These are phyloP conservation scores for Ophiorrhiza pumila DNA, from an alignment of 257 asterid genomes.

Conservation along the genomic window DNA sequence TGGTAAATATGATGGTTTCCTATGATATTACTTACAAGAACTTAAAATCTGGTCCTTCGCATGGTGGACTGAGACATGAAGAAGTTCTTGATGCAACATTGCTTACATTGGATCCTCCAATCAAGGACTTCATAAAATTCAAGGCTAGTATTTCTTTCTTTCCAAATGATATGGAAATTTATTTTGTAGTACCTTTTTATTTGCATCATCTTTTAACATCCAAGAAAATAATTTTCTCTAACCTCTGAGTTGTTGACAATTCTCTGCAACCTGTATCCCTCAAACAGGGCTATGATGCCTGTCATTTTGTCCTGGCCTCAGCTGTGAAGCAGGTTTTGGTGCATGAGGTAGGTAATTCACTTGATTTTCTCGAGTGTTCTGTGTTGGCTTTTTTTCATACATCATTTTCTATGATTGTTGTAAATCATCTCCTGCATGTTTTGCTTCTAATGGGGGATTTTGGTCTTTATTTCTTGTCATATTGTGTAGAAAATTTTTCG, in stretches of 20 bases:
- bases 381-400: not conserved
- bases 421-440: not conserved
- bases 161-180: conserved; percentile 4
- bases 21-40: conserved; percentile 80
- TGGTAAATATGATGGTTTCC: conserved; percentile 79
- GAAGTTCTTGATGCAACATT: conserved; percentile 51
- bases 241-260: not conserved
- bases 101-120: conserved; percentile 80
- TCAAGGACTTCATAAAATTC: conserved; percentile 56
- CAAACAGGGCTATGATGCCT: conserved; percentile 61
- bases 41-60: conserved; percentile 47
- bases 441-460: not conserved
- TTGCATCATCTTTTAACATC: not conserved
- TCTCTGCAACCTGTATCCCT: conserved; percentile 19
- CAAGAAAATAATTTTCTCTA: not conserved
- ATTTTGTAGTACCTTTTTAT: conserved; percentile 5
- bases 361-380: not conserved
- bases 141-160: conserved; percentile 45
- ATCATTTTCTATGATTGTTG: not conserved
- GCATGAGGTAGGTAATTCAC: conserved; percentile 62
- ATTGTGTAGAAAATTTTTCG: not conserved
- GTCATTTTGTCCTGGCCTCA: conserved; percentile 61
- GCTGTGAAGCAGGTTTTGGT: conserved; percentile 80
- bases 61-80: conserved; percentile 43
- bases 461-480: not conserved